A percentile compares a stretch with the other conserved stretches of the same genome.
Evolutionary conservation across 2,329 filamentous ascomycete species (phyloP).

Genomic region (Cordyceps tenuipes): DNA sequence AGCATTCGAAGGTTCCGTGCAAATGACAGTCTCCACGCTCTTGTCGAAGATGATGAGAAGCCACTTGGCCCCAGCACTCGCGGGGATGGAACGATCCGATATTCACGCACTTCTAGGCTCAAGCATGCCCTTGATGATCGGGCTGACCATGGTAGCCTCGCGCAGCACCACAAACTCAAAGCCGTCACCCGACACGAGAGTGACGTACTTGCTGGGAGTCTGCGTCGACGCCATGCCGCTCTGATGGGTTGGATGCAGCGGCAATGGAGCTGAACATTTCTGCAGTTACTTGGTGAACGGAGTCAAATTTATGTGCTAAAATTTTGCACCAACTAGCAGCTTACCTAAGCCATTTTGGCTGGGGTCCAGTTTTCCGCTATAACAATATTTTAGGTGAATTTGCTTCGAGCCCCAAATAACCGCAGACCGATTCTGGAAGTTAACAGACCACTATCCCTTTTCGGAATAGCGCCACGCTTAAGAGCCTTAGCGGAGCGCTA

Average conservation of each 20-base stretch:
- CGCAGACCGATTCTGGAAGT: no score
- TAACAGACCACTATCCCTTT: no score
- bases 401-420: no score
- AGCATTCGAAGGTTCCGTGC: conserved; percentile 12
- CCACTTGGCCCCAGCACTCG: conserved; percentile 18
- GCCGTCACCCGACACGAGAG: conserved; percentile 65
- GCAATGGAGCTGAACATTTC: conserved; percentile 3
- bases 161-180: conserved; percentile 70
- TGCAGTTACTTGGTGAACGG: no score
- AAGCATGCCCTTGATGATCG: conserved; percentile 66
- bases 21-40: background rate
- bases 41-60: background rate
- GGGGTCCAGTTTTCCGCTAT: no score
- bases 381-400: no score
- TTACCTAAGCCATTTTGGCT: no score
- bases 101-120: conserved; percentile 51
- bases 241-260: conserved; percentile 6
- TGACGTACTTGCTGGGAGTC: conserved; percentile 58
- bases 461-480: no score
- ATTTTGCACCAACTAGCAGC: background rate
- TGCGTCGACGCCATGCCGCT: conserved; percentile 13
- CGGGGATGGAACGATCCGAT: background rate
- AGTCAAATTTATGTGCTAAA: no score
- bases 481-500: no score
- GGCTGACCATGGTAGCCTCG: conserved; percentile 61